Conservation (phyloP, 140 eudicot species). For the Stevia rebaudiana region DNA sequence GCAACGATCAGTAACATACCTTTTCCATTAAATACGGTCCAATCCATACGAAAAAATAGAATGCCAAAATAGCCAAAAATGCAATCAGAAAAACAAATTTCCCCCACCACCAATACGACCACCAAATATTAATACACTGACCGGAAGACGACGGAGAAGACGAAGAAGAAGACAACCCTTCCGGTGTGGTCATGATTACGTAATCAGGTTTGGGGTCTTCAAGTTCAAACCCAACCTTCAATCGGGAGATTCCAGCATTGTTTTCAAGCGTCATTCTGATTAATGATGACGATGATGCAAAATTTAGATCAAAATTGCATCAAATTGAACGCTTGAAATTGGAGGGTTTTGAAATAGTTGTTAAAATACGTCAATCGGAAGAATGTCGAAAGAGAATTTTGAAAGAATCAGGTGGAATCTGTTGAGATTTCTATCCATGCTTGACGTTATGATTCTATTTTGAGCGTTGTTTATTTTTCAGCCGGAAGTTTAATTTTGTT, state of each 20-base stretch:
- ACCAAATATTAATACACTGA: constrained; percentile 25
- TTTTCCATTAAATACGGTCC: constrained; percentile 39
- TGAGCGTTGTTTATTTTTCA: background rate
- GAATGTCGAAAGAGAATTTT: background rate
- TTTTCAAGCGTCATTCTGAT: constrained; percentile 29
- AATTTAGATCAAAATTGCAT: background rate
- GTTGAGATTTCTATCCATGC: background rate
- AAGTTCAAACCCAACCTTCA: constrained; percentile 33
- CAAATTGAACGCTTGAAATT: constrained; percentile 9
- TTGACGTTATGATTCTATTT: background rate
- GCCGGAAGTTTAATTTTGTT: too few species aligned
- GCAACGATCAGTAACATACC: constrained; percentile 16
- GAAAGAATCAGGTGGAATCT: background rate
- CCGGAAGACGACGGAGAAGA: constrained; percentile 22
- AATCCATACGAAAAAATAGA: constrained; percentile 35
- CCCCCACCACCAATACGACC: constrained; percentile 46
- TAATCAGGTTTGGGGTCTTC: constrained; percentile 37
- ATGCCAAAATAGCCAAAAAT: constrained; percentile 26
- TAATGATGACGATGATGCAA: background rate
- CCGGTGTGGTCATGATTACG: constrained; percentile 28
- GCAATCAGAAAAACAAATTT: constrained; percentile 24
- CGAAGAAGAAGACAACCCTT: constrained; percentile 17
- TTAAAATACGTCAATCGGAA: background rate
- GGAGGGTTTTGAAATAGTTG: constrained; percentile 19
- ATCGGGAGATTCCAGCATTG: constrained; percentile 18